Evolutionary conservation across 495 filamentous ascomycete genomes (phyloP), one percentile per base, ranked within the genome.

Genomic region (Cercophora newfieldiana): DNA sequence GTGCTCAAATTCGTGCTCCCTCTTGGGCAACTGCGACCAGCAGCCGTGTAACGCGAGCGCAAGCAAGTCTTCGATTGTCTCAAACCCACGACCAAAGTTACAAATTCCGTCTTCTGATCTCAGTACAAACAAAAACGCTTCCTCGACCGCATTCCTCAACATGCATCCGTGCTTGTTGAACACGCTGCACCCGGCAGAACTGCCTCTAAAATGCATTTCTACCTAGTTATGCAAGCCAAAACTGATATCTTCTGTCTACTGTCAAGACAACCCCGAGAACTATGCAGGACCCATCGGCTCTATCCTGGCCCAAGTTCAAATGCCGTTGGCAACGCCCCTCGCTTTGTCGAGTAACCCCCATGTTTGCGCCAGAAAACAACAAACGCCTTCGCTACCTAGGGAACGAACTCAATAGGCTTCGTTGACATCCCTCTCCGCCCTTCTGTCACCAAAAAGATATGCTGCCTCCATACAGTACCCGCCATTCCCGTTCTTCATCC

Each of bases 381-480:
- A 25, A 44, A 47, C 25, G 44, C 59, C 59, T 61, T 37, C 29
- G 29, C 57, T 2, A n/a, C n/a, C n/a, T n/a, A 21, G 30, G 18
- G 24, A 25, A 33, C 54, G 44, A 69, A 69, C 47, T 67, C 55
- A 67, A 68, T 69, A 79, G 51, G 75, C 66, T 66, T 74, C 72
- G 47, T 79, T 75, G 51, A 75, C 69, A 33, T 61, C 65, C 19
- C 59, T 29, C 18, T 69, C 69, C 33, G 70, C 68, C 63, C 79
- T 62, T 57, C 79, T 77, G 57, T 89, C 88, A 21, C 89, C 89
- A 79, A 96, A 97, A 50, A 96, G 80, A 77, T 87, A 88, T 22
- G 89, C 91, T 51, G 93, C 93, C 74, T 97, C 92, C 62, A 92
- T 86, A 74, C 93, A 97, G 77, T 94, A 96, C 2, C 89, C 91